These are phyloP conservation scores for Aureobasidium namibiae DNA, from an alignment of 2,329 filamentous ascomycete genomes.

Conservation along the genomic window DNA sequence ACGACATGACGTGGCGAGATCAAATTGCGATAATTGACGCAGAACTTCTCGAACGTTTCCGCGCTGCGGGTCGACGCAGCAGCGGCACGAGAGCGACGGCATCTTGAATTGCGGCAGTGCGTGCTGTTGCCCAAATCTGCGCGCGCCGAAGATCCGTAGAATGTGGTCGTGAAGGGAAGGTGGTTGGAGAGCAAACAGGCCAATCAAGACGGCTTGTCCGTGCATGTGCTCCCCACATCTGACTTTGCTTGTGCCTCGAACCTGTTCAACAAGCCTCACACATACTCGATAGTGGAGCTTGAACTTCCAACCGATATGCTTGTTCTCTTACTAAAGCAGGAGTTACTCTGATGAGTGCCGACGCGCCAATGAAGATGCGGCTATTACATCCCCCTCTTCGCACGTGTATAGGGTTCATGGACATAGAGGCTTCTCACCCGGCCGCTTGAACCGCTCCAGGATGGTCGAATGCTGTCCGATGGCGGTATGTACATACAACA, in stretches of 20 bases:
- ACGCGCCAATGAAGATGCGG: neutral
- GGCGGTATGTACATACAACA: neutral
- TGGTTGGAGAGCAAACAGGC: neutral
- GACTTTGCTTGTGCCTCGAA: neutral
- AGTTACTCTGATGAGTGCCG: neutral
- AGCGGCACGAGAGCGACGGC: neutral
- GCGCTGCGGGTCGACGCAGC: neutral
- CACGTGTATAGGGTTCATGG: conserved; percentile 6
- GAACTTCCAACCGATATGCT: conserved; percentile 1
- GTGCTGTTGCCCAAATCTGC: neutral
- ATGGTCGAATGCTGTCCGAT: neutral
- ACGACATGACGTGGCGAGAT: neutral
- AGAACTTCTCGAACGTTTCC: neutral
- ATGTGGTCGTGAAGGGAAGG: conserved; percentile 2
- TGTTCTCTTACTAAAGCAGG: neutral
- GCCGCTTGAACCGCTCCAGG: neutral
- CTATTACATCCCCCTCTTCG: neutral
- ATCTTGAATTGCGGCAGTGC: neutral
- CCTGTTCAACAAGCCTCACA: neutral
- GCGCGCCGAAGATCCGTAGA: conserved; percentile 2
- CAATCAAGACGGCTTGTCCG: neutral
- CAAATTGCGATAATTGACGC: neutral
- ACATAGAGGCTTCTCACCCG: neutral
- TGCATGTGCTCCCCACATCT: neutral
- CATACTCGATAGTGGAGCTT: neutral